These are phyloP conservation scores for Naganishia antarctica DNA, from an alignment of 768 basidiomycete genomes.

Conservation along the genomic window DNA sequence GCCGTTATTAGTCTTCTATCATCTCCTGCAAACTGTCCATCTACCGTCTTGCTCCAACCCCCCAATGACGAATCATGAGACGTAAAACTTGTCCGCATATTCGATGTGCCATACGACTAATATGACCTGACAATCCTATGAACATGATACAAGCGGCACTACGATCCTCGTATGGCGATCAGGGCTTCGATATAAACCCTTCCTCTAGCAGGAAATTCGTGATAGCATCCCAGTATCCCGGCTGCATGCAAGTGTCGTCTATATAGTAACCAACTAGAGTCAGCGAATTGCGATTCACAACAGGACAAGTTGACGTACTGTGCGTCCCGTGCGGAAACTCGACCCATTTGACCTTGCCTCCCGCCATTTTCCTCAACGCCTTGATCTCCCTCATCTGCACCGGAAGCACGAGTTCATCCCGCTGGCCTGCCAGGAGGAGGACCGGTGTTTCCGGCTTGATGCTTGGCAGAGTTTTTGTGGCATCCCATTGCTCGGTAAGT, in stretches of 20 bases:
- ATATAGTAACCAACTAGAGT: neutral
- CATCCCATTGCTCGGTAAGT: conserved; percentile 72
- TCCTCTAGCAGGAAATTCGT: conserved; percentile 44
- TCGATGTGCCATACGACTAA: too few relatives aligned
- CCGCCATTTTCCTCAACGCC: conserved; percentile 32
- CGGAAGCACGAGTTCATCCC: conserved; percentile 69
- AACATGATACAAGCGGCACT: neutral
- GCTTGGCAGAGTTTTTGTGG: conserved; percentile 59
- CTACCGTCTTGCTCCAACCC: too few relatives aligned
- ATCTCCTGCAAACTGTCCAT: too few relatives aligned
- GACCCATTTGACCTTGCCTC: conserved; percentile 42
- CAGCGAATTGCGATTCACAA: neutral
- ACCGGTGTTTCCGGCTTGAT: conserved; percentile 56
- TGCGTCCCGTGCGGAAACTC: conserved; percentile 50
- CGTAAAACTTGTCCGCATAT: too few relatives aligned
- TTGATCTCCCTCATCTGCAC: conserved; percentile 62
- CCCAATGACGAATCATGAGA: too few relatives aligned
- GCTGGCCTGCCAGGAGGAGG: conserved; percentile 70
- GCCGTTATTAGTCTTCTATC: too few relatives aligned
- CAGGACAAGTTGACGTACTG: conserved; percentile 28
- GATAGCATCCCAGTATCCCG: conserved; percentile 50
- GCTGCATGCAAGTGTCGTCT: conserved; percentile 51
- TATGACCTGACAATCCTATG: too few relatives aligned
- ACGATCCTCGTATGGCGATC: neutral
- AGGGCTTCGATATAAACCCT: conserved; percentile 23